phyloP scores from a whole-genome alignment of 1,139 yeast species.

The Kodamaea alishanica region DNA sequence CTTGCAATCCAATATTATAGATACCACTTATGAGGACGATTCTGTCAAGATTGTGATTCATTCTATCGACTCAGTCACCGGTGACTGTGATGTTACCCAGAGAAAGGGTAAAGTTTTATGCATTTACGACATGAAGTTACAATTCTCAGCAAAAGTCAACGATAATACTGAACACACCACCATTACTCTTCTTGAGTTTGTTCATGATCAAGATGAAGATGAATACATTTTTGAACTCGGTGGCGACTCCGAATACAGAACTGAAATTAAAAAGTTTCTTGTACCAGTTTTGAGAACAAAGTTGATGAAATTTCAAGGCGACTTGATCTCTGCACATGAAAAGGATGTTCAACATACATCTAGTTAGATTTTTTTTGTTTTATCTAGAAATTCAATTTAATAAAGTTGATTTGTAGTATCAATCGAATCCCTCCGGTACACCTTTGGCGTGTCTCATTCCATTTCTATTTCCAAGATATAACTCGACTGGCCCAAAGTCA shows the following conservation, averaged over 20 bases:
- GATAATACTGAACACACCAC: slow-evolving; percentile 22
- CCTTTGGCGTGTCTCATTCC: slow-evolving; percentile 69
- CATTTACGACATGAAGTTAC: slow-evolving; percentile 61
- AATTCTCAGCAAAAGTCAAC: slow-evolving; percentile 40
- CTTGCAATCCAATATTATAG: slow-evolving; percentile 42
- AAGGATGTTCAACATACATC: slow-evolving; percentile 53
- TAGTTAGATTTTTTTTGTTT: slow-evolving; percentile 4
- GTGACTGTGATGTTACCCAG: slow-evolving; percentile 80
- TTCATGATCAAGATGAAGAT: slow-evolving; percentile 67
- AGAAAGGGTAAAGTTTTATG: slow-evolving; percentile 78
- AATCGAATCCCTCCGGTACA: slow-evolving; percentile 78
- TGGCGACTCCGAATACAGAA: slow-evolving; percentile 26
- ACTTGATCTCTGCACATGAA: slow-evolving; percentile 58
- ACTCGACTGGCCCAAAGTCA: slow-evolving; percentile 60
- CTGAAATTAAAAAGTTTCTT: slow-evolving; percentile 41
- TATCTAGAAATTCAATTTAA: not conserved
- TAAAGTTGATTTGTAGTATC: slow-evolving; percentile 4
- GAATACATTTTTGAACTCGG: slow-evolving; percentile 56
- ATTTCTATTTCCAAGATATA: slow-evolving; percentile 56
- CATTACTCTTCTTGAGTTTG: slow-evolving; percentile 58
- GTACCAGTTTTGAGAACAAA: slow-evolving; percentile 49
- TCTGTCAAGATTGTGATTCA: slow-evolving; percentile 34
- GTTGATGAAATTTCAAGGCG: slow-evolving; percentile 57
- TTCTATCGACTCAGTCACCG: slow-evolving; percentile 47
- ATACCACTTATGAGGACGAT: slow-evolving; percentile 34